Base-by-base conservation (phyloP, 305 asterid species). In the Rubia tinctorum region DNA sequence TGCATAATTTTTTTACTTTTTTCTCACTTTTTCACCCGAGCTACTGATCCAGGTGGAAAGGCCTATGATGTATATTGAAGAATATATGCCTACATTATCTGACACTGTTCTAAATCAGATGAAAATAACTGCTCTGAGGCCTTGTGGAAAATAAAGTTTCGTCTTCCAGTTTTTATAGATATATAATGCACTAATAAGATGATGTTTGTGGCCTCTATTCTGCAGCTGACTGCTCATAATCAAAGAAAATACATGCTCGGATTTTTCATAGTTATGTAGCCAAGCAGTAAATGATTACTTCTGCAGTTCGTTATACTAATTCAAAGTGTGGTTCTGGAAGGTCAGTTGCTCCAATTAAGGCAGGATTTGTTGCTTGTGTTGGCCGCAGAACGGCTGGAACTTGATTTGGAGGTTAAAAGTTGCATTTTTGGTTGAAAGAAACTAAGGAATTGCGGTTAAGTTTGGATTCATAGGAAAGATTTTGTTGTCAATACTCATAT, bases 261-360 rank as follows among this genome's bases (percentile, higher is more conserved):
- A 10, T 47, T 49, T 14, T 14, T 2, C 4, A 7, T 2, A 6
- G 13, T 1, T 47, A 5, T 49, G n/a, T 45, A 45, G 8, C 6
- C 17, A 8, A 51, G 58, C 2, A 18, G 58, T 15, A 51, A 17
- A 51, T 51, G n/a, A n/a, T n/a, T n/a, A n/a, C n/a, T n/a, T n/a
- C n/a, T n/a, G 49, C 12, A 8, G 14, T 58, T 11, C 14, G 23
- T 6, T 13, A 11, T 12, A 0, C 49, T 53, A 7, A 45, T 22
- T 63, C 20, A n/a, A 43, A 88, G 93, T 91, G 96, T 53, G 95
- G 95, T 45, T 88, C 89, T 56, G 96, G 90, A 59, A 84, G 93
- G 76, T 88, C 93, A 3, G 97, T 90, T 67, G 96, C 95, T 53
- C 96, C 82, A 3, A 89, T 91, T 81, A 91, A 88, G 84, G 97